These are phyloP conservation scores for Solanum bukasovii DNA, from an alignment of 257 asterid species.

Conservation along the genomic window DNA sequence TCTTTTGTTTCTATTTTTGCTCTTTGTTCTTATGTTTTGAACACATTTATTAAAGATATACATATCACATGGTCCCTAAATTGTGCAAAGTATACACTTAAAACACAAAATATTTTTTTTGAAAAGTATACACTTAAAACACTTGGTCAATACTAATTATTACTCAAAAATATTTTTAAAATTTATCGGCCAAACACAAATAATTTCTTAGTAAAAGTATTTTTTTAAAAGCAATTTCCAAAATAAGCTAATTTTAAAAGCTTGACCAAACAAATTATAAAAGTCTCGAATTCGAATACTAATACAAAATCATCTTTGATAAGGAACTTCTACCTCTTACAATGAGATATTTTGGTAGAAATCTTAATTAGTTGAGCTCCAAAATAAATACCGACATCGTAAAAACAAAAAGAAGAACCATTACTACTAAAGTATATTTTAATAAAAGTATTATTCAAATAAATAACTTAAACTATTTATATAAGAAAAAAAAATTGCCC, in stretches of 20 bases:
- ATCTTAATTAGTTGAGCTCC: too few relatives aligned
- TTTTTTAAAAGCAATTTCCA: too few relatives aligned
- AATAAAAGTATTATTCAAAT: neutral
- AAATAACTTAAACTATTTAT: neutral
- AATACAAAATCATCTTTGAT: neutral
- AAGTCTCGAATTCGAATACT: accelerated
- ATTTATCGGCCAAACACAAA: too few relatives aligned
- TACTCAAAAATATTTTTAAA: too few relatives aligned
- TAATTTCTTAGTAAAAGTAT: too few relatives aligned
- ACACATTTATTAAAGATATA: neutral
- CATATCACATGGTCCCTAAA: neutral
- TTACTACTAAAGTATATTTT: neutral
- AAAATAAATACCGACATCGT: accelerated
- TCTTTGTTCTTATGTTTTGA: neutral
- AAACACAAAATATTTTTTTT: neutral
- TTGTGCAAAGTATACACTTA: neutral
- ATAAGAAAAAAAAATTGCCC: neutral
- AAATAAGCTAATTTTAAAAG: too few relatives aligned
- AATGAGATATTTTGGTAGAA: too few relatives aligned
- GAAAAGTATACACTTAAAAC: neutral
- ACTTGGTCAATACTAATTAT: too few relatives aligned
- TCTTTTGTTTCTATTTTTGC: neutral
- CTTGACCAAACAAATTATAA: too few relatives aligned
- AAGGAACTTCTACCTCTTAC: neutral
- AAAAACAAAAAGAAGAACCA: neutral